A percentile compares a stretch with the other conserved stretches of the same genome.
phyloP scores from a whole-genome alignment of 31 red algal species.

The Asparagopsis taxiformis region DNA sequence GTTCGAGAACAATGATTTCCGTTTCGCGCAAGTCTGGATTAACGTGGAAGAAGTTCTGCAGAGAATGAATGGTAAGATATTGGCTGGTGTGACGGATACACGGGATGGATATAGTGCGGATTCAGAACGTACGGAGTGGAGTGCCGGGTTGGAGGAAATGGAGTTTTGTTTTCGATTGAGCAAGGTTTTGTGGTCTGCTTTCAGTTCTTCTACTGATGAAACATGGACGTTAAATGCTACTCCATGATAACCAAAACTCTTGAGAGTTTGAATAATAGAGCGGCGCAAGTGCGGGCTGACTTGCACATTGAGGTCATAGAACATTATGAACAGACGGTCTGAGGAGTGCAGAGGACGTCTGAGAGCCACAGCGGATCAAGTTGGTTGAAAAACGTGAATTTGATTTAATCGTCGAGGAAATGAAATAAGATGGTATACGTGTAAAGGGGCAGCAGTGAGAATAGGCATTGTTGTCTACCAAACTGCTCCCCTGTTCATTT shows the following conservation, averaged over 20 bases:
- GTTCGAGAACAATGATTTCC: slow-evolving; percentile 41
- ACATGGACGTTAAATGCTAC: slow-evolving; percentile 50
- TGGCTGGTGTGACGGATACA: background rate
- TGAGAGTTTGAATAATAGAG: slow-evolving; percentile 21
- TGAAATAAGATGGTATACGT: too few relatives aligned
- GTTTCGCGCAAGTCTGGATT: slow-evolving; percentile 5
- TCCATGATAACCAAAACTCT: slow-evolving; percentile 51
- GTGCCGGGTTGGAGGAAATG: background rate
- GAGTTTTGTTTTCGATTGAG: background rate
- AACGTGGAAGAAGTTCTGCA: background rate
- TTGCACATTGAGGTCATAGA: slow-evolving; percentile 64
- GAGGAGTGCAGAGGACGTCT: too few relatives aligned
- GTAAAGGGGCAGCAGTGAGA: too few relatives aligned
- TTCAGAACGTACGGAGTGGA: background rate
- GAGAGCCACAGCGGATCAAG: too few relatives aligned
- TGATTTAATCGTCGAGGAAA: too few relatives aligned
- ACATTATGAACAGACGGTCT: slow-evolving; percentile 35
- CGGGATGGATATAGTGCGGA: background rate
- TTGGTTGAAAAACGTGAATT: too few relatives aligned
- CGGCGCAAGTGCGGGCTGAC: slow-evolving; percentile 22
- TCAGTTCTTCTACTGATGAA: background rate
- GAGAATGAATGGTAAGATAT: background rate
- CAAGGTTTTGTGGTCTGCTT: slow-evolving; percentile 14
- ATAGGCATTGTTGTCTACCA: too few relatives aligned
- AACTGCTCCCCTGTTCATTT: too few relatives aligned